A percentile compares a stretch with the other conserved stretches of the same genome.
These are phyloP conservation scores for Cystobasidium onofrii DNA, from an alignment of 768 basidiomycete species.

Conservation along the genomic window DNA sequence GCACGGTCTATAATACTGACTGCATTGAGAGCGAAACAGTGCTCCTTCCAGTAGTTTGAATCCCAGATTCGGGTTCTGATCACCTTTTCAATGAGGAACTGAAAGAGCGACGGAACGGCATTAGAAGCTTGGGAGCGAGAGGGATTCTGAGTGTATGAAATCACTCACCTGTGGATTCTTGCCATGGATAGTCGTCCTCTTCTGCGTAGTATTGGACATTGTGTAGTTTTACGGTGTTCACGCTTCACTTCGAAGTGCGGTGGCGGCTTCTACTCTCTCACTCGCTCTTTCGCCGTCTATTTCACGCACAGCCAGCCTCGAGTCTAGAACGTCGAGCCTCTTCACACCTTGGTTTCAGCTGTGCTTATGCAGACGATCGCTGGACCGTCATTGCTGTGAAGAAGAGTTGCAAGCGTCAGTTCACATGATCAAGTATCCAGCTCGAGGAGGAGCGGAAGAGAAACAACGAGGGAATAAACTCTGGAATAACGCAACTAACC, in stretches of 20 bases:
- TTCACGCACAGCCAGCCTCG: no score
- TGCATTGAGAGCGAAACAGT: conserved; percentile 93
- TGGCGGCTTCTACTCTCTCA: neutral
- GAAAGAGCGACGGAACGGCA: neutral
- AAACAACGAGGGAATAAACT: no score
- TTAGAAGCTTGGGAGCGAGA: neutral
- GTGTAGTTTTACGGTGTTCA: neutral
- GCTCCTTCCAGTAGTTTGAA: conserved; percentile 91
- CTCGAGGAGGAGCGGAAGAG: no score
- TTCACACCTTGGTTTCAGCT: neutral
- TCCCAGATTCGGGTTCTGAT: conserved; percentile 95
- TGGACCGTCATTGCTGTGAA: no score
- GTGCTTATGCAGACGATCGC: neutral
- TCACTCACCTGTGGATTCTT: conserved; percentile 30
- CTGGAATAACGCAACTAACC: no score
- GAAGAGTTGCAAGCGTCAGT: no score
- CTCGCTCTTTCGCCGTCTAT: no score
- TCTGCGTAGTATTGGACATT: conserved; percentile 27
- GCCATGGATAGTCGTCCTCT: conserved; percentile 27
- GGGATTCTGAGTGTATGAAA: neutral
- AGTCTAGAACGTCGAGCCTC: no score
- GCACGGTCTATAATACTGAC: conserved; percentile 90
- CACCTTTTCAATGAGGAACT: conserved; percentile 76
- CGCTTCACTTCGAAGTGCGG: neutral
- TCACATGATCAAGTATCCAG: no score